phyloP scores from a whole-genome alignment of 129 eudicot species.

The Chrysanthemum lavandulifolium region DNA sequence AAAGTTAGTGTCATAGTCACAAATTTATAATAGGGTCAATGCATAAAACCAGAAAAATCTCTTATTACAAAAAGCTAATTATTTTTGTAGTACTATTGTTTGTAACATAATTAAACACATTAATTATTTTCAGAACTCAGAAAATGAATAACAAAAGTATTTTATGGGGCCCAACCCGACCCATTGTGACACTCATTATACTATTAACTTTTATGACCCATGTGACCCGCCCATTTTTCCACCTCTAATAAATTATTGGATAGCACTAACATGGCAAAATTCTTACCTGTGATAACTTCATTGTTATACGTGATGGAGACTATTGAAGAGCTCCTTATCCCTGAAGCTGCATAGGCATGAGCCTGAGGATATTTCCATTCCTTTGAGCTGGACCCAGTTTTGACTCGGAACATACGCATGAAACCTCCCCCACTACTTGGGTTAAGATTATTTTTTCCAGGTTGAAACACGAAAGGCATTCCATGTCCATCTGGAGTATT shows the following conservation, averaged over 20 bases:
- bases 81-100: neutral
- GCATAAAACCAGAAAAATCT: neutral
- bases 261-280: neutral
- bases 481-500: constrained; percentile 93
- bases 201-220: neutral
- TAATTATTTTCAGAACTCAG: neutral
- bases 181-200: neutral
- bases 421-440: constrained; percentile 67
- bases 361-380: constrained; percentile 80
- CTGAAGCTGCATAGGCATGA: constrained; percentile 67
- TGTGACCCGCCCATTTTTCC: neutral
- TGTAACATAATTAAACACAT: neutral
- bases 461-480: constrained; percentile 82
- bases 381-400: constrained; percentile 41
- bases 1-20: constrained; percentile 8
- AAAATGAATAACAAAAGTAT: neutral
- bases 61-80: neutral
- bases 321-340: constrained; percentile 59
- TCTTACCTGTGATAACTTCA: constrained; percentile 82
- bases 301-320: constrained; percentile 71
- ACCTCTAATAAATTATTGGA: neutral
- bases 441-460: constrained; percentile 51
- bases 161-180: neutral
- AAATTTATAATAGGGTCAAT: neutral
- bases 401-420: constrained; percentile 71